These are phyloP conservation scores for Hansfordia pulvinata DNA, from an alignment of 2,329 filamentous ascomycete species.

Conservation along the genomic window DNA sequence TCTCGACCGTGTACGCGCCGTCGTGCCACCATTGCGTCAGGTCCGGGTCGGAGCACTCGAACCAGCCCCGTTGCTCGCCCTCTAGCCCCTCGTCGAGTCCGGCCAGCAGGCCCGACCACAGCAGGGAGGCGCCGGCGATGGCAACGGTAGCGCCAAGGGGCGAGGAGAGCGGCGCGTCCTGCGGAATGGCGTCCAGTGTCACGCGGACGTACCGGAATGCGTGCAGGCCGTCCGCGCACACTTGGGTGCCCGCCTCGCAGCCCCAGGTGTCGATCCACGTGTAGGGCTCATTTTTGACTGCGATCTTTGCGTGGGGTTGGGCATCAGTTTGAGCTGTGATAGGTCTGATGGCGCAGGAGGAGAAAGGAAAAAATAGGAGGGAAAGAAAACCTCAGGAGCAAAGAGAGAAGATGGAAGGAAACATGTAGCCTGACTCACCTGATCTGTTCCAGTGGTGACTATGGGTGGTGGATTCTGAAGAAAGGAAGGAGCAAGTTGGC, in stretches of 20 bases:
- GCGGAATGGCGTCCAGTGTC: conserved; percentile 28
- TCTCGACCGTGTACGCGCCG: conserved; percentile 36
- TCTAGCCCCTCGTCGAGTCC: too few species aligned
- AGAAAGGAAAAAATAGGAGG: background rate
- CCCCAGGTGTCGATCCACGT: conserved; percentile 30
- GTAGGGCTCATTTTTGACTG: conserved; percentile 16
- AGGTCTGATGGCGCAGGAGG: too few species aligned
- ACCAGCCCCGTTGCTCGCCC: conserved; percentile 35
- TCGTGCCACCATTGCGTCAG: conserved; percentile 40
- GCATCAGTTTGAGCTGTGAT: too few species aligned
- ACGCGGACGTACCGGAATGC: conserved; percentile 40
- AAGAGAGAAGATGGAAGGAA: too few species aligned
- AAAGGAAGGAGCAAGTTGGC: too few species aligned
- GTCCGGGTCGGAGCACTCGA: conserved; percentile 34
- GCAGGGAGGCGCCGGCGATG: conserved; percentile 26
- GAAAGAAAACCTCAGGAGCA: too few species aligned
- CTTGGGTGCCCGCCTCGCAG: conserved; percentile 25
- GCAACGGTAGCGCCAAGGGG: conserved; percentile 25
- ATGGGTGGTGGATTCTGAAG: conserved; percentile 13
- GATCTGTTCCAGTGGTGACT: conserved; percentile 32
- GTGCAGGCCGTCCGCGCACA: conserved; percentile 37
- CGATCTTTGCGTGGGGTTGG: too few species aligned
- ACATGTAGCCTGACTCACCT: too few species aligned
- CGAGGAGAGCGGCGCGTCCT: conserved; percentile 28
- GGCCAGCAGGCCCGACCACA: conserved; percentile 29